phyloP scores from a whole-genome alignment of 2,329 filamentous ascomycete species.

The Hawksworthiomyces lignivorus region DNA sequence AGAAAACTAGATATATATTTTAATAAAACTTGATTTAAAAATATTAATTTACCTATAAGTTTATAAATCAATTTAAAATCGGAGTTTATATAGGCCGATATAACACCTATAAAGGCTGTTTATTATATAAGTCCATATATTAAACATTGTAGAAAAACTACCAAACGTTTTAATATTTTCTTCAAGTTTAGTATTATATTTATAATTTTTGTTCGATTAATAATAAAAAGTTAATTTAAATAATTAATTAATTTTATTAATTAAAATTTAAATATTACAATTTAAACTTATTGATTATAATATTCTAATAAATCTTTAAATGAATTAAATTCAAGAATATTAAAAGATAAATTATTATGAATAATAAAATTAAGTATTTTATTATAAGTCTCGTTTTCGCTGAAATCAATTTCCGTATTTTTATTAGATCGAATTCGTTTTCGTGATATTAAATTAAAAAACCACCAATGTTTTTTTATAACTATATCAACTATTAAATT shows the following conservation, averaged over 20 bases:
- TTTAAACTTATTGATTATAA: constrained; percentile 1
- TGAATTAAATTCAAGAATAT: too few relatives aligned
- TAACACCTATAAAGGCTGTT: too few relatives aligned
- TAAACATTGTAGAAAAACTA: not conserved
- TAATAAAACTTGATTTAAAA: too few relatives aligned
- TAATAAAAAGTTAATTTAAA: too few relatives aligned
- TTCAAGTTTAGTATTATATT: not conserved
- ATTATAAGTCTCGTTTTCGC: not conserved
- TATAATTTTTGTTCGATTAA: not conserved
- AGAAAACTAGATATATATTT: too few relatives aligned
- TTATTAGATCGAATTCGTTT: too few relatives aligned
- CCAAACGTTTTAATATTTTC: not conserved
- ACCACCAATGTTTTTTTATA: not conserved
- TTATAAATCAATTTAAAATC: not conserved
- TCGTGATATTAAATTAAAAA: not conserved
- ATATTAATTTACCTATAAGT: too few relatives aligned
- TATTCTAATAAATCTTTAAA: not conserved
- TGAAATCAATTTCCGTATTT: too few relatives aligned
- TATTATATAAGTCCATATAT: too few relatives aligned
- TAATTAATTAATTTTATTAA: not conserved
- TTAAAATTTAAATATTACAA: not conserved
- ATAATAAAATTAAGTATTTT: not conserved
- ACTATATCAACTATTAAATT: constrained; percentile 9
- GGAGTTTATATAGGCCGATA: not conserved
- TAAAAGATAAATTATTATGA: too few relatives aligned